A percentile compares a stretch with the other conserved stretches of the same genome.
These are phyloP conservation scores for Russula emetica DNA, from an alignment of 768 basidiomycete species.

Conservation along the genomic window DNA sequence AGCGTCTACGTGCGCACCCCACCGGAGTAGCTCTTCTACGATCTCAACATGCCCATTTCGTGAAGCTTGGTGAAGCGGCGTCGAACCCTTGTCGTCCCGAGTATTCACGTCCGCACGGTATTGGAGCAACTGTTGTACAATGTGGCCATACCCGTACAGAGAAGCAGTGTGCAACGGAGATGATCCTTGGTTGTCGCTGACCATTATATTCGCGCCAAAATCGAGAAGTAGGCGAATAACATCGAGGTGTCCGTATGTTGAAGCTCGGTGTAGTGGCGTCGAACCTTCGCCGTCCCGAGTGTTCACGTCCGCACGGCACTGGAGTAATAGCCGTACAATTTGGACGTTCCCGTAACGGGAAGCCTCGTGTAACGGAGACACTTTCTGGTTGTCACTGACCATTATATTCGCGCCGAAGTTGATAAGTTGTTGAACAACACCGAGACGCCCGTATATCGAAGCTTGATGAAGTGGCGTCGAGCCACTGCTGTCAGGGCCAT, in stretches of 20 bases:
- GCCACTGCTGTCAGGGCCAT: neutral
- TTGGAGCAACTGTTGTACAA: neutral
- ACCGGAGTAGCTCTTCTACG: neutral
- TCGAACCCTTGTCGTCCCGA: neutral
- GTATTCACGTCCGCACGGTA: neutral
- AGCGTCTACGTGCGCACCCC: neutral
- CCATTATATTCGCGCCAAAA: neutral
- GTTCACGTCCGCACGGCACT: neutral
- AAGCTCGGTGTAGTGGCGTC: slow-evolving; percentile 1
- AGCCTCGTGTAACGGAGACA: neutral
- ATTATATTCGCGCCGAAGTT: neutral
- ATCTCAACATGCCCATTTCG: neutral
- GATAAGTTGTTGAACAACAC: neutral
- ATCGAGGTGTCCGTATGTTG: neutral
- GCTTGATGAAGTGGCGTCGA: neutral
- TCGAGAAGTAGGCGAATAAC: neutral
- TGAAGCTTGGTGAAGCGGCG: neutral
- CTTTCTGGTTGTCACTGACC: neutral
- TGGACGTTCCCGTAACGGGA: neutral
- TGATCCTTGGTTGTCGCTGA: neutral
- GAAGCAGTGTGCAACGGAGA: neutral
- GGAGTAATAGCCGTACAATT: neutral
- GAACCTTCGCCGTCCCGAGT: neutral
- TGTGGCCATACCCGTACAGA: neutral
- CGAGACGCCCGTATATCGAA: neutral